Evolutionary conservation across 495 filamentous ascomycete species (phyloP), one percentile per base, ranked within the genome.

Genomic region (Talaromyces proteolyticus): DNA sequence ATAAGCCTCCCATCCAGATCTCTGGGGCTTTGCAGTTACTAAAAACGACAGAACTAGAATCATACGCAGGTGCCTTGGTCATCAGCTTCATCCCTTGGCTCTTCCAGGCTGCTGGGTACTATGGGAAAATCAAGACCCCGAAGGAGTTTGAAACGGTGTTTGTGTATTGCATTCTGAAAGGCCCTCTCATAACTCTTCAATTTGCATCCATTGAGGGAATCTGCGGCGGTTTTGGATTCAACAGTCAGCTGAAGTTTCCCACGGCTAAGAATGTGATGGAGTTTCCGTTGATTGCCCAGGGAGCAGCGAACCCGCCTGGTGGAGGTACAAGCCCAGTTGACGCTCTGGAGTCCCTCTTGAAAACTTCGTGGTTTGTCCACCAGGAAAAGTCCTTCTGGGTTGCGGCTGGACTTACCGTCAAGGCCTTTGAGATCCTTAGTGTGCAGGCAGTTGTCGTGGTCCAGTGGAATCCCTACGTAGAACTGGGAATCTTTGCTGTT

Each of bases 171-270:
- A 54, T 49, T 5, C 55, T 78, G 1, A 56, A 70, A 7, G 76
- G 76, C 1, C 75, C 75, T 0, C 56, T 78, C 14, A 41, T 70
- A 2, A 57, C 55, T 0, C 51, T 78, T 7, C 68, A 64, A 26
- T 72, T 69, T 42, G 74, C 69, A 1, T 58, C 60, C 11, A 64
- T 79, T 20, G 47, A 50, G 0, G 65, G 65, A 3, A 40, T 78
- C 16, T 51, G 50, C 1, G 63, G 58, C 16, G 75, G 75, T 1
- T 73, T 77, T 29, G 76, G 76, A 3, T 74, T 72, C 52, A 75
- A 78, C 48, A 59, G 49, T 8, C 41, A 34, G 8, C 44, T 75
- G 1, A 59, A 53, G 6, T 23, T 64, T 17, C 75, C 70, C 2
- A 57, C 52, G 0, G 50, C 62, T 7, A 54, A 62, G 1, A 38